These are phyloP conservation scores for Rhizopus sp. DNA, from an alignment of 371 early-diverging fungal genomes.

Conservation along the genomic window DNA sequence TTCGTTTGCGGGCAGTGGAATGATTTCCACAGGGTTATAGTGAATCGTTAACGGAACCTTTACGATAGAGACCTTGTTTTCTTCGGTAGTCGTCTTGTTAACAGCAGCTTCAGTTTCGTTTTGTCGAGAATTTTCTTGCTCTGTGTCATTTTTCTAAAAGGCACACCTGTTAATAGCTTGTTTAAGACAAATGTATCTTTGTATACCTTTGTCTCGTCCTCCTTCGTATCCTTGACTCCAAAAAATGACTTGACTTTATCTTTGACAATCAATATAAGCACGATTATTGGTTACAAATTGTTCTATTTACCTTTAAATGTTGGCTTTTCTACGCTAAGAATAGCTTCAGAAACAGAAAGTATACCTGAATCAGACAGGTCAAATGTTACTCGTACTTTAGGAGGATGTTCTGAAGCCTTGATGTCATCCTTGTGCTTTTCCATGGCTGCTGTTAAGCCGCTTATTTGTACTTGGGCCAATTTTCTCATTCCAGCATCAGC, in stretches of 20 bases:
- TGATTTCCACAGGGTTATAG: conserved; percentile 42
- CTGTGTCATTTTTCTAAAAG: conserved; percentile 7
- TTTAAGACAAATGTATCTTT: too few species aligned
- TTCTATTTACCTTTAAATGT: conserved; percentile 40
- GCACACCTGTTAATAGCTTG: too few species aligned
- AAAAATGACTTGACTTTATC: conserved; percentile 81
- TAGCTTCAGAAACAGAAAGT: conserved; percentile 61
- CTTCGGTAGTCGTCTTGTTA: conserved; percentile 18
- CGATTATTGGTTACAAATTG: neutral
- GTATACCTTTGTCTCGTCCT: conserved; percentile 18
- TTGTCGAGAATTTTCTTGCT: conserved; percentile 2
- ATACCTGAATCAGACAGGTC: conserved; percentile 72
- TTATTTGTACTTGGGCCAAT: conserved; percentile 66
- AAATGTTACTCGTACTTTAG: conserved; percentile 82
- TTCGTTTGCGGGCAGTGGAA: conserved; percentile 41
- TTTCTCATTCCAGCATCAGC: conserved; percentile 25
- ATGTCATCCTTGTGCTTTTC: conserved; percentile 62
- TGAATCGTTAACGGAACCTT: conserved; percentile 49
- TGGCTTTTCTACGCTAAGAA: conserved; percentile 50
- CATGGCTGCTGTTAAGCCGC: conserved; percentile 74
- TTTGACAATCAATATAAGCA: conserved; percentile 4
- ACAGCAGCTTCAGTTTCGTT: conserved; percentile 19
- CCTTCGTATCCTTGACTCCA: conserved; percentile 54
- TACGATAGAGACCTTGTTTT: conserved; percentile 30
- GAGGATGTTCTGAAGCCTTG: conserved; percentile 53